Base-by-base conservation (phyloP, 2,329 filamentous ascomycete species). In the Pseudocercospora cruenta region DNA sequence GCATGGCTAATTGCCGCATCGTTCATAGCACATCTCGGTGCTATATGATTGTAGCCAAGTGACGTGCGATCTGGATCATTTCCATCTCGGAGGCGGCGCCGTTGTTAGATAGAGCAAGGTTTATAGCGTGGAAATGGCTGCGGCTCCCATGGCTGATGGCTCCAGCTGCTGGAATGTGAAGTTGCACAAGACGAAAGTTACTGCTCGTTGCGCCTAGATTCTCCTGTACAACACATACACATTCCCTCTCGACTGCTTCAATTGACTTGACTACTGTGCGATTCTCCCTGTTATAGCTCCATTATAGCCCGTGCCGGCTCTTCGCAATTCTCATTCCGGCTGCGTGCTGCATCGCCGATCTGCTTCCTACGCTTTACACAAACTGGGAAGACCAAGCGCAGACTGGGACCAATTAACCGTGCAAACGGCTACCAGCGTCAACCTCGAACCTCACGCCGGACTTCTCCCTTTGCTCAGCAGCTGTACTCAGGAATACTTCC, bases 341-440 rank as follows among this genome's bases (percentile, higher is more conserved):
- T 21, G 45, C 24, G 21, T 26, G 22, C 21, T 26, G 36, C 51
- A 26, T 16, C 12, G 24, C 22, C 51, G 54, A 58, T 58, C 54
- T 36, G 28, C 24, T 39, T 39, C 36, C 36, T 39, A n/a, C 36
- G 36, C 19, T 49, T 49, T 4, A 49, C 45, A 22, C 33, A 49
- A 22, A 21, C 45, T 49, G 43, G 43, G 43, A 47, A 47, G 19
- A 21, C 16, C 16, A 8, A 47, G 43, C 43, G 14, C 43, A 47
- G 43, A 49, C 45, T 21, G 10, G 45, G 10, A 36, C 45, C 16
- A 54, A 28, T 26, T 16, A 28, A 28, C 9, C 51, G 24, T 16
- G 51, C 51, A n/a, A 54, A 54, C 51, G 51, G 51, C 51, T 54
- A 21, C 24, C 51, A 39, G 54, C 54, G 31, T 33, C 54, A 21